These are phyloP conservation scores for Codiaeum variegatum DNA, from an alignment of 441 rosid species.

Conservation along the genomic window DNA sequence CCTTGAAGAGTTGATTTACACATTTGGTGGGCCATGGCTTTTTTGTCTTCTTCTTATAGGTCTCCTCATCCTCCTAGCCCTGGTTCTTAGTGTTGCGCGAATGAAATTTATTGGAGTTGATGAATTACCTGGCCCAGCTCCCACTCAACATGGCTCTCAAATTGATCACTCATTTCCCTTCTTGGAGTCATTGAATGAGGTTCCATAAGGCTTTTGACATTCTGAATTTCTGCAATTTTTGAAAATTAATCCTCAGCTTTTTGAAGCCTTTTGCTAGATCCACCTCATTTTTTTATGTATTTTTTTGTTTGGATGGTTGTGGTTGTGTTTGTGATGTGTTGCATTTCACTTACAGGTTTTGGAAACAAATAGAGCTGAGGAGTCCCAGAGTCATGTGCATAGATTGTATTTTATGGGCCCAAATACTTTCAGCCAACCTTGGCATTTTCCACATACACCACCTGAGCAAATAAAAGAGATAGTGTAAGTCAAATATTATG, in stretches of 20 bases:
- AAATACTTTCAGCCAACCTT: constrained; percentile 92
- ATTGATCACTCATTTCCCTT: constrained; percentile 97
- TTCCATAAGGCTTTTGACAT: constrained; percentile 26
- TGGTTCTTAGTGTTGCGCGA: constrained; percentile 97
- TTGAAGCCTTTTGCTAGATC: constrained; percentile 3
- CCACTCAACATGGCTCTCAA: constrained; percentile 93
- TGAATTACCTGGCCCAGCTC: constrained; percentile 89
- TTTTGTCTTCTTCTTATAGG: constrained; percentile 86
- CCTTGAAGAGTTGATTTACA: constrained; percentile 93
- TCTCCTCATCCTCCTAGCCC: constrained; percentile 83
- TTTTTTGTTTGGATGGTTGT: not conserved
- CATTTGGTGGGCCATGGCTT: constrained; percentile 99
- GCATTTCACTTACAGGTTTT: constrained; percentile 53
- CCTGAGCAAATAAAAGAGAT: constrained; percentile 95
- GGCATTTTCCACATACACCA: constrained; percentile 96
- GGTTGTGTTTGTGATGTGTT: not conserved
- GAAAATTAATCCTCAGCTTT: constrained; percentile 1
- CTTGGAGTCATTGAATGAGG: constrained; percentile 98
- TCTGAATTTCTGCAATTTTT: not conserved
- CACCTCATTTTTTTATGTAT: not conserved
- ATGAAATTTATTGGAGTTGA: constrained; percentile 97
- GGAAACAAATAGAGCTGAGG: constrained; percentile 99
- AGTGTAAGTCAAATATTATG: constrained; percentile 57
- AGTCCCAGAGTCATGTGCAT: constrained; percentile 92
- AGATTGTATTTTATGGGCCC: constrained; percentile 98